Conservation (phyloP, 176 grass and related monocot genomes). For the Hordeum marinum region DNA sequence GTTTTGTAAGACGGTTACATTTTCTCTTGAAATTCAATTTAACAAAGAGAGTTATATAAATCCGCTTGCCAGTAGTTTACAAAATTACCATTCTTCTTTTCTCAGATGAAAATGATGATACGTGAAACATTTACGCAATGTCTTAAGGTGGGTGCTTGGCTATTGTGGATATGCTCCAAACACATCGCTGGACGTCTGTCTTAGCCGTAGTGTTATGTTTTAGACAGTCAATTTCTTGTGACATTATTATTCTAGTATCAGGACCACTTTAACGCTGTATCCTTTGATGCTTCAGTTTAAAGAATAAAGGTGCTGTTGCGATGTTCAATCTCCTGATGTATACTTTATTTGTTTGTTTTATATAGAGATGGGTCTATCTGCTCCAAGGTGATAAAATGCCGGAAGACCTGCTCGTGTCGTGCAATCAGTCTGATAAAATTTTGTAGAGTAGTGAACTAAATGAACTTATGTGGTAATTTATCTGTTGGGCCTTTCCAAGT, state of each 20-base stretch:
- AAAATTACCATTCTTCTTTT: slow-evolving; percentile 65
- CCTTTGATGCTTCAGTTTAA: slow-evolving; percentile 16
- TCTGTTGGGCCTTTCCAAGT: not conserved
- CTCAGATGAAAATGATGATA: slow-evolving; percentile 94
- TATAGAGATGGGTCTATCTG: slow-evolving; percentile 92
- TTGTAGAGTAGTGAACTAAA: slow-evolving; percentile 45
- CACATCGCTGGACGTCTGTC: not conserved
- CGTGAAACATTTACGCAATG: slow-evolving; percentile 69
- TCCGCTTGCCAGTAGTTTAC: slow-evolving; percentile 44
- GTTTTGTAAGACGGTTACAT: not conserved
- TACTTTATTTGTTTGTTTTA: slow-evolving; percentile 71
- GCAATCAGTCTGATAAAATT: slow-evolving; percentile 42
- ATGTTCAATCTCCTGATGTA: slow-evolving; percentile 56
- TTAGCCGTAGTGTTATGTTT: slow-evolving; percentile 29
- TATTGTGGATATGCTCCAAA: slow-evolving; percentile 35
- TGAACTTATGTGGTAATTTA: not conserved
- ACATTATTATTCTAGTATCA: slow-evolving; percentile 7
- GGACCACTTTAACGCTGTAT: slow-evolving; percentile 4
- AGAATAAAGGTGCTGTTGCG: slow-evolving; percentile 9
- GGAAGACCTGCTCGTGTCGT: slow-evolving; percentile 40
- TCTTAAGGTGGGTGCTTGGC: slow-evolving; percentile 56
- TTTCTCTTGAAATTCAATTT: slow-evolving; percentile 28
- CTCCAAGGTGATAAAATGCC: slow-evolving; percentile 75
- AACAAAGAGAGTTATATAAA: slow-evolving; percentile 9
- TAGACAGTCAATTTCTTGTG: slow-evolving; percentile 30